Evolutionary conservation across 768 basidiomycete species (phyloP).

Genomic region (Podaxis mareebaensis): DNA sequence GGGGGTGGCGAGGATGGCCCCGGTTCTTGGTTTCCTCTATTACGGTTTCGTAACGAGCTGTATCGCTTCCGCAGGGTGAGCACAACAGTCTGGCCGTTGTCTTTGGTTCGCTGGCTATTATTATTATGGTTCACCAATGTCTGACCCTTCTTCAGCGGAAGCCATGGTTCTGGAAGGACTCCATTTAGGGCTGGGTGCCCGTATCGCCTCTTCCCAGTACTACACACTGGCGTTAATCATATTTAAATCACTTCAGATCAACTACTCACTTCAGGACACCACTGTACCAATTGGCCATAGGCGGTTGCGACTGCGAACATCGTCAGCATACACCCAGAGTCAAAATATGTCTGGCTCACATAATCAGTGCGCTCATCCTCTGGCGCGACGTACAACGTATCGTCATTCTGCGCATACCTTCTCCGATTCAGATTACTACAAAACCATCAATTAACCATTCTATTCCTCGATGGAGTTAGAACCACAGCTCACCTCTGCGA

Average conservation of each 20-base stretch:
- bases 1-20: background rate
- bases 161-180: slow-evolving; percentile 90
- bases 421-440: slow-evolving; percentile 80
- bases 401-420: slow-evolving; percentile 91
- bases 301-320: slow-evolving; percentile 79
- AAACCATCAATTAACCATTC: background rate
- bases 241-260: background rate
- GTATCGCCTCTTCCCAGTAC: slow-evolving; percentile 93
- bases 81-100: slow-evolving; percentile 66
- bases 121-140: slow-evolving; percentile 62
- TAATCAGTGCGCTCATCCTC: slow-evolving; percentile 93
- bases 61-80: slow-evolving; percentile 78
- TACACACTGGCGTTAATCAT: slow-evolving; percentile 28
- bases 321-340: background rate
- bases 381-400: slow-evolving; percentile 92
- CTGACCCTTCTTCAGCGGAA: slow-evolving; percentile 85
- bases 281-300: slow-evolving; percentile 93
- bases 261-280: slow-evolving; percentile 83
- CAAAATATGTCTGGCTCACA: slow-evolving; percentile 38
- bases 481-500: slow-evolving; percentile 70
- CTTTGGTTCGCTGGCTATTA: slow-evolving; percentile 38
- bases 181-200: slow-evolving; percentile 96
- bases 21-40: slow-evolving; percentile 10
- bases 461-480: background rate
- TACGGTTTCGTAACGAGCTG: slow-evolving; percentile 35